phyloP scores from a whole-genome alignment of 2,329 filamentous ascomycete genomes.

The Alternaria alternata region DNA sequence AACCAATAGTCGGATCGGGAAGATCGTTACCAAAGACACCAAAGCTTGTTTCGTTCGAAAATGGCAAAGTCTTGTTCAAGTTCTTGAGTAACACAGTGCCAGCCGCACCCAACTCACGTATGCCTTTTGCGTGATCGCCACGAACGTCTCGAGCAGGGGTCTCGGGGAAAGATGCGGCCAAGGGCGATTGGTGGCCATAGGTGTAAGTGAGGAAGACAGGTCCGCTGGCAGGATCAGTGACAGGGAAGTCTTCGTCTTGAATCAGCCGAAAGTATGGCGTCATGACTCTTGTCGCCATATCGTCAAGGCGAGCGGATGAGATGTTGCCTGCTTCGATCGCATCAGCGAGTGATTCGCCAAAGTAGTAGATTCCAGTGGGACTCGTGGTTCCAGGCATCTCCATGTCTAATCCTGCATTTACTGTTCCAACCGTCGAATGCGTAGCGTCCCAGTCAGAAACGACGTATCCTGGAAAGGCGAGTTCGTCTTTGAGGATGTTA shows the following conservation, averaged over 20 bases:
- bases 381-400: constrained; percentile 48
- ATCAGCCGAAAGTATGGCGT: constrained; percentile 55
- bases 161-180: too few species aligned
- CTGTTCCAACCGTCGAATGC: constrained; percentile 53
- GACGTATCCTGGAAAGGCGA: constrained; percentile 57
- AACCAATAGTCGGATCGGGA: constrained; percentile 59
- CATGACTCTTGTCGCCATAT: constrained; percentile 58
- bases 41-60: constrained; percentile 57
- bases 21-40: constrained; percentile 60
- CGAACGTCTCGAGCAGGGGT: too few species aligned
- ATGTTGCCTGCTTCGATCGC: too few species aligned
- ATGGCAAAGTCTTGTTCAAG: constrained; percentile 55
- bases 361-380: too few species aligned
- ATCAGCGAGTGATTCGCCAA: too few species aligned
- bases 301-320: constrained; percentile 47
- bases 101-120: constrained; percentile 52
- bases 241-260: constrained; percentile 49
- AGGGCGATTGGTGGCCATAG: too few species aligned
- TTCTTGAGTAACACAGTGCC: constrained; percentile 60
- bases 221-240: too few species aligned
- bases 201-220: too few species aligned
- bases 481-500: constrained; percentile 60
- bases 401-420: constrained; percentile 61
- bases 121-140: constrained; percentile 14
- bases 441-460: constrained; percentile 57